Evolutionary conservation across 768 basidiomycete species (phyloP).

Genomic region (Lentinula lateritia): DNA sequence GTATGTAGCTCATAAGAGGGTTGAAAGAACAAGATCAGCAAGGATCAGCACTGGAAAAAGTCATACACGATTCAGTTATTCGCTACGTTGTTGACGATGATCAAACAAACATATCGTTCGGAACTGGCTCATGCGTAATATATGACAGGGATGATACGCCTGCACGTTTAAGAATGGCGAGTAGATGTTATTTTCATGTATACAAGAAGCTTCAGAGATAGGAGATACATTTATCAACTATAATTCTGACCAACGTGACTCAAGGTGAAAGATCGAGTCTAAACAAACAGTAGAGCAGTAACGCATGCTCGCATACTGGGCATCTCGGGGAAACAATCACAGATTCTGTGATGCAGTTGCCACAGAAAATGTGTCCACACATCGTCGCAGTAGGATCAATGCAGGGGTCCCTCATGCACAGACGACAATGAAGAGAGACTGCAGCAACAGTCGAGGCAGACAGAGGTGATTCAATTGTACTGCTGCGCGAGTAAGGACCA

Average conservation of each 20-base stretch:
- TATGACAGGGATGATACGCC: too few species aligned
- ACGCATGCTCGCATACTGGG: conserved; percentile 46
- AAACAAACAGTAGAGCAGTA: conserved; percentile 52
- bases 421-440: conserved; percentile 39
- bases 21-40: too few species aligned
- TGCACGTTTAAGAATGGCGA: too few species aligned
- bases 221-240: too few species aligned
- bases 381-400: conserved; percentile 52
- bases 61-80: too few species aligned
- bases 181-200: too few species aligned
- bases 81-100: too few species aligned
- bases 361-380: conserved; percentile 61
- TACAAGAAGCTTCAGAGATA: too few species aligned
- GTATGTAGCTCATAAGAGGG: too few species aligned
- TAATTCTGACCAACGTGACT: background rate
- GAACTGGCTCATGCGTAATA: too few species aligned
- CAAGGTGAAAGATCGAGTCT: conserved; percentile 33
- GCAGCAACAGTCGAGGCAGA: background rate
- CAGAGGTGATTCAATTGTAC: background rate
- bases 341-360: conserved; percentile 49
- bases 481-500: background rate
- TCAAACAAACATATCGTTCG: too few species aligned
- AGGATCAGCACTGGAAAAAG: too few species aligned
- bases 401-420: conserved; percentile 43
- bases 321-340: conserved; percentile 42